Percentiles rank a stretch among this genome's conserved stretches.
These are phyloP conservation scores for Forsythia suspensa DNA, from an alignment of 257 asterid species.

Conservation along the genomic window DNA sequence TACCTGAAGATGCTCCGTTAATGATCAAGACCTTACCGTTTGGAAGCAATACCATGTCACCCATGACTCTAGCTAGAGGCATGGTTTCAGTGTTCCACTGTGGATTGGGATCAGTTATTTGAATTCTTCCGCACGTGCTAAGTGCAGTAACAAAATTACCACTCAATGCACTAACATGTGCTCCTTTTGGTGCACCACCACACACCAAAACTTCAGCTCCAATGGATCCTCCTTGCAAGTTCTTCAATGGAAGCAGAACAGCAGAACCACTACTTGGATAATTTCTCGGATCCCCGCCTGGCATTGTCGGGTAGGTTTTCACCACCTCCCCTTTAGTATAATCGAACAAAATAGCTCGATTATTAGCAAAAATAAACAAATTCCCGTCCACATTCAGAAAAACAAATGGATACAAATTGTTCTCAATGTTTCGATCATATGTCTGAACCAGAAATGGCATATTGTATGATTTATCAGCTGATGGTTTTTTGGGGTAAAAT, in stretches of 20 bases:
- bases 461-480: slow-evolving; percentile 5
- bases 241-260: slow-evolving; percentile 48
- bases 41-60: slow-evolving; percentile 52
- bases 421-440: slow-evolving; percentile 32
- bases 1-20: slow-evolving; percentile 46
- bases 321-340: slow-evolving; percentile 24
- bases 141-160: slow-evolving; percentile 36
- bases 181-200: slow-evolving; percentile 50
- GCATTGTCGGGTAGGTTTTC: slow-evolving; percentile 37
- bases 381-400: slow-evolving; percentile 52
- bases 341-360: slow-evolving; percentile 45
- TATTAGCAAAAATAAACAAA: slow-evolving; percentile 50
- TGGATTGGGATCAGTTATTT: slow-evolving; percentile 36
- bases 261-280: slow-evolving; percentile 61
- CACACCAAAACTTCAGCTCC: slow-evolving; percentile 41
- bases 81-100: slow-evolving; percentile 52
- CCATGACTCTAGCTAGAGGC: slow-evolving; percentile 55
- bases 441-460: slow-evolving; percentile 40
- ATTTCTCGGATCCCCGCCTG: slow-evolving; percentile 53
- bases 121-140: slow-evolving; percentile 47
- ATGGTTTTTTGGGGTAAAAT: slow-evolving; percentile 34
- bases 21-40: slow-evolving; percentile 43
- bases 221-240: neutral
- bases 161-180: slow-evolving; percentile 23
- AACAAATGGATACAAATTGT: slow-evolving; percentile 57